These are phyloP conservation scores for Corrigiola litoralis DNA, from an alignment of 179 eudicot genomes.

Conservation along the genomic window DNA sequence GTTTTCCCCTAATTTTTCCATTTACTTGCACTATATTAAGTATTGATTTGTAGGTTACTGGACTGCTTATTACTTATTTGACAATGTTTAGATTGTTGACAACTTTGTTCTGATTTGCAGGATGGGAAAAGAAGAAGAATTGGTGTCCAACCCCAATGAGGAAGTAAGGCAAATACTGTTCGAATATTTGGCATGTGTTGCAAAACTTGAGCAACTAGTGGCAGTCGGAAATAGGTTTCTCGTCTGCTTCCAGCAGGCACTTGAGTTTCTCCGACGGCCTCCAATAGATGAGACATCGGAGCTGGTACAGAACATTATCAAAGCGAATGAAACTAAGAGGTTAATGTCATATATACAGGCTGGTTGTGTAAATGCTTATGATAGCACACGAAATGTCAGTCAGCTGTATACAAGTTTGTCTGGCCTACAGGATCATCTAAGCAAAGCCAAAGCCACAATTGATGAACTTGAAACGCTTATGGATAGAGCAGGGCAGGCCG, in stretches of 20 bases:
- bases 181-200: constrained; percentile 42
- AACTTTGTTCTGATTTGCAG: not conserved
- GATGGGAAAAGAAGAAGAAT: constrained; percentile 28
- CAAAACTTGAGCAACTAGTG: constrained; percentile 52
- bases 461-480: constrained; percentile 45
- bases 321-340: constrained; percentile 45
- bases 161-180: constrained; percentile 29
- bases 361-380: constrained; percentile 39
- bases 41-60: too few species aligned
- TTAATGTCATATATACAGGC: constrained; percentile 41
- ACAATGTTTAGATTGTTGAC: not conserved
- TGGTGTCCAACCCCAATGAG: constrained; percentile 11
- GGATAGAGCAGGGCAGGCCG: constrained; percentile 26
- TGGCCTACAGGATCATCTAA: constrained; percentile 17
- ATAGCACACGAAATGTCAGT: constrained; percentile 28
- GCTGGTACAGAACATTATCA: constrained; percentile 37
- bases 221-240: constrained; percentile 36
- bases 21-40: too few species aligned
- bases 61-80: too few species aligned
- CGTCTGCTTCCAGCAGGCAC: constrained; percentile 47
- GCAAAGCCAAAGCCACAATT: constrained; percentile 30
- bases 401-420: constrained; percentile 40
- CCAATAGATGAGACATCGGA: constrained; percentile 38
- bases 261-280: constrained; percentile 42
- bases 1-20: too few species aligned